Base-by-base conservation (phyloP, 257 asterid genomes). In the Lycium barbarum region DNA sequence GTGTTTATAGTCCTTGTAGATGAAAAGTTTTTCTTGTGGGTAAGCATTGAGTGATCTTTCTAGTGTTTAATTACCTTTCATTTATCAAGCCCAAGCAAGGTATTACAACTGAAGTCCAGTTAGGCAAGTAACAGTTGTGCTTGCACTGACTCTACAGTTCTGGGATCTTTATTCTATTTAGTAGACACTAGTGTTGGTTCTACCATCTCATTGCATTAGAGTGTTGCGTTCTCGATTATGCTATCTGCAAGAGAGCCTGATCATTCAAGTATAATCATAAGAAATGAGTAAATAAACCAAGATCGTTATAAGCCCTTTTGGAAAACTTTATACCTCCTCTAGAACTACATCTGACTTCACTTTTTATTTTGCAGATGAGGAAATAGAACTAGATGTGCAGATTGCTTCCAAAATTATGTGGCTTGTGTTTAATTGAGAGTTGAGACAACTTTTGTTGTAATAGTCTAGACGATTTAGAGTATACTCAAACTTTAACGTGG, bases 41-140 rank as follows among this genome's bases (percentile, higher is more conserved):
- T 76, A 20, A 45, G 81, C 13, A 22, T 51, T 22, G 81, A 51
- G 22, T 53, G 65, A 51, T 76, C 82, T 76, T 76, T 76, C 63
- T 76, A 26, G 36, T 76, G 65, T 26, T 76, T 13, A 51, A 26
- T 76, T 76, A 26, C 47, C 82, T 26, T 76, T 76, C 2, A 26
- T 53, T 51, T 76, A 33, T 51, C 82, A 76, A 51, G 47, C 82
- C 80, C 40, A 4, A 53, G 82, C 45, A 76, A 76, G 38, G 22
- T 53, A 76, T 53, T 26, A 51, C 51, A 49, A 53, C 9, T 51
- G 63, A 76, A 26, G 63, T 51, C 82, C 26, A 76, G 82, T 76
- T 51, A 26, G 45, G 63, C 63, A 76, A 13, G 81, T 76, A 3
- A 14, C 26, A 26, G 14, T 40, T 51, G 82, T 26, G 82, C 5